Evolutionary conservation across 495 filamentous ascomycete species (phyloP).

Genomic region (Aspergillus saccharolyticus): DNA sequence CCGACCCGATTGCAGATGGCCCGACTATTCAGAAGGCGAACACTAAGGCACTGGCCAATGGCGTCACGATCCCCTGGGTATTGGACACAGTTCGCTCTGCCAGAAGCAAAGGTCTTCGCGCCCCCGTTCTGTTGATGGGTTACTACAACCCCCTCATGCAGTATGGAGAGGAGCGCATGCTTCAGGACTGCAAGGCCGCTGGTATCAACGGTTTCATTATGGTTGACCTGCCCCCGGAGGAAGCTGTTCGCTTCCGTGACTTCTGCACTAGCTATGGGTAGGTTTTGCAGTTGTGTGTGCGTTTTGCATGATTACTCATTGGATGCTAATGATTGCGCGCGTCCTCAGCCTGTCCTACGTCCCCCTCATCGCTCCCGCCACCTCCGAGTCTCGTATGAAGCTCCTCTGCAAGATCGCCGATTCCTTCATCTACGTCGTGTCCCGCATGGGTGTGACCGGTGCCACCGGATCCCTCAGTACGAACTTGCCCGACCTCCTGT

Average conservation of each 20-base stretch:
- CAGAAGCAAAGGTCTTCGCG: slow-evolving; percentile 65
- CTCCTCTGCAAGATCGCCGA: slow-evolving; percentile 94
- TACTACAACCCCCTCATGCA: slow-evolving; percentile 95
- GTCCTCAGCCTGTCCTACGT: slow-evolving; percentile 76
- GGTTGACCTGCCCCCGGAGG: slow-evolving; percentile 89
- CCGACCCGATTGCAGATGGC: slow-evolving; percentile 94
- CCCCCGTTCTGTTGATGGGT: slow-evolving; percentile 91
- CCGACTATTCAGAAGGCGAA: slow-evolving; percentile 92
- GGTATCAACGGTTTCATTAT: slow-evolving; percentile 97
- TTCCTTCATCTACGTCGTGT: slow-evolving; percentile 99
- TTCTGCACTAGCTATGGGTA: slow-evolving; percentile 72
- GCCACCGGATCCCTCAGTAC: slow-evolving; percentile 76
- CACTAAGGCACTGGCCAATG: slow-evolving; percentile 81
- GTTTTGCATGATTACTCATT: too few relatives aligned
- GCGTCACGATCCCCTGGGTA: slow-evolving; percentile 71
- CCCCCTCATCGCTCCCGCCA: slow-evolving; percentile 89
- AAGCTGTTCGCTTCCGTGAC: slow-evolving; percentile 86
- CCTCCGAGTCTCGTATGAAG: slow-evolving; percentile 89
- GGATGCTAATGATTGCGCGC: neutral
- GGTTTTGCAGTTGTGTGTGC: slow-evolving; percentile 17
- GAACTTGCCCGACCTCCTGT: slow-evolving; percentile 73
- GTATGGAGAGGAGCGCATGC: slow-evolving; percentile 86
- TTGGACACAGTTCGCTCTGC: slow-evolving; percentile 77
- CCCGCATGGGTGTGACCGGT: slow-evolving; percentile 94
- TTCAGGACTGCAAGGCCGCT: slow-evolving; percentile 77